Base-by-base conservation (phyloP, 2,329 filamentous ascomycete species). In the Colletotrichum sp. region DNA sequence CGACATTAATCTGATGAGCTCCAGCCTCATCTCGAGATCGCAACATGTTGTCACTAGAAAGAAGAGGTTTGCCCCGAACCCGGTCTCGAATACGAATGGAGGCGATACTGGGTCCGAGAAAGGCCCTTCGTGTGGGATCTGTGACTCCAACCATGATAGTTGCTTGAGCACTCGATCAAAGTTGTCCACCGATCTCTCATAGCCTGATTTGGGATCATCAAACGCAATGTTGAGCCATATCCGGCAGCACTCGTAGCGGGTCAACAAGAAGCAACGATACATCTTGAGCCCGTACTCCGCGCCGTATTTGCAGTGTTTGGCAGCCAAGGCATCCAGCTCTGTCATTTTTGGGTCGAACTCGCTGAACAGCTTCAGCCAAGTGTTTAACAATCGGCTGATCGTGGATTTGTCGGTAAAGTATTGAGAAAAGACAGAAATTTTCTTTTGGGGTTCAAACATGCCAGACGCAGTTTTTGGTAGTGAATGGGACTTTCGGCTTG, bases 211-310 rank as follows among this genome's bases (percentile, higher is more conserved):
- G 32, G 27, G 44, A 39, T 65, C 62, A 70, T 88, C 85, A 49
- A 84, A 87, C 5, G 77, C 79, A 29, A 79, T 84, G 75, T 87
- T 72, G n/a, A 68, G 8, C 73, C 73, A 76, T 22, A 76, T 61
- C 2, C 69, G 36, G 32, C 73, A 72, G 57, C 69, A 68, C 22
- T 76, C 73, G n/a, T 76, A 76, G 27, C 69, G 73, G n/a, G 73
- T 68, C 15, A 36, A 22, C 0, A 76, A 36, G n/a, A 72, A 76
- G 3, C 62, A 63, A 3, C 32, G 69, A 5, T 72, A 64, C 63
- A 68, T 63, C 4, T 64, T 72, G 5, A 32, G 25, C 3, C 65
- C 30, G 27, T 76, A 72, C 3, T 63, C 59, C 16, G 44, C 44
- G 44, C 44, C 44, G 2, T 52, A 22, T 22, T 52, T 52, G 44